A percentile compares a stretch with the other conserved stretches of the same genome.
phyloP scores from a whole-genome alignment of 176 grass and related monocot species.

The Aegilops tauschii region DNA sequence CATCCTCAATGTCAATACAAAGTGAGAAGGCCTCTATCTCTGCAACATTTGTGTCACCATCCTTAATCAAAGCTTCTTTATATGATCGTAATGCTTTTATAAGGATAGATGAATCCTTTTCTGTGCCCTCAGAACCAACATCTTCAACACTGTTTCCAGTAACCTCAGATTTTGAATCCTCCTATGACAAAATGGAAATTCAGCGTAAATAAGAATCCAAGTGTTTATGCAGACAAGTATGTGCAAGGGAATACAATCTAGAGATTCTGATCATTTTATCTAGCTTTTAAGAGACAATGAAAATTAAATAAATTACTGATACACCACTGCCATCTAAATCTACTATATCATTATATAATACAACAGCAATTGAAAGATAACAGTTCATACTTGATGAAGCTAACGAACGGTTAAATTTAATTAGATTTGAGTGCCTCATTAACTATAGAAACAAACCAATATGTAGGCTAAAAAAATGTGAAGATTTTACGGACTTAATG shows the following conservation, averaged over 20 bases:
- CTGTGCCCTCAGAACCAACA: neutral
- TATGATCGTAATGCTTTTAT: neutral
- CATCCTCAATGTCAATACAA: neutral
- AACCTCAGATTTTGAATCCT: neutral
- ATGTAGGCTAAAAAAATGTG: no score
- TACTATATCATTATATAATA: no score
- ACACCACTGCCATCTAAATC: neutral
- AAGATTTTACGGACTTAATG: no score
- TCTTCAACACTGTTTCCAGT: neutral
- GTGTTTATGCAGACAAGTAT: neutral
- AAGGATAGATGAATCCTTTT: neutral
- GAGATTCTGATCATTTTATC: neutral
- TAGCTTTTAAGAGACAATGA: neutral
- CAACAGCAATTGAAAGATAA: no score
- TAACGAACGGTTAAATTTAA: no score
- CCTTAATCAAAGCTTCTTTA: neutral
- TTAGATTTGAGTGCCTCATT: no score
- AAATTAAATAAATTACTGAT: neutral
- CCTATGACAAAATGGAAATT: neutral
- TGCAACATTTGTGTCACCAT: neutral
- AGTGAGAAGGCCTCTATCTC: neutral
- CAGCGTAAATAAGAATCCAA: neutral
- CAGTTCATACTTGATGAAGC: no score
- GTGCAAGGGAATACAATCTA: neutral
- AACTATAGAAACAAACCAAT: no score